Evolutionary conservation across 108 stramenopile species (phyloP).

Genomic region (Cyclostephanos invisitatus): DNA sequence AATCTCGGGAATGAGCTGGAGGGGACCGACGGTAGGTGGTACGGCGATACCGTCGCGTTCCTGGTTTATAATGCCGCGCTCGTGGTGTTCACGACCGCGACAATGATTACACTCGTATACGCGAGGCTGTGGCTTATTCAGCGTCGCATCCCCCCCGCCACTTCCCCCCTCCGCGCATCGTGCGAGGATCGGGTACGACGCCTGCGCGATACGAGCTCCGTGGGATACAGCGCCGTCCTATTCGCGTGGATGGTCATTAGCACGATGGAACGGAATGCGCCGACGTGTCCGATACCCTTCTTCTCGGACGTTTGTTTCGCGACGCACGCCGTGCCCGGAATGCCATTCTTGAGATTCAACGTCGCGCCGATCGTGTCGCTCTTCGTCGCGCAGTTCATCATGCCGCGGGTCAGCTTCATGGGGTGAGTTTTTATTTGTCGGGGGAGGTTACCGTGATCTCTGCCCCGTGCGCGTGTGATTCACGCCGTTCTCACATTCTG

Average conservation of each 20-base stretch:
- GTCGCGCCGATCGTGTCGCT: slow-evolving; percentile 72
- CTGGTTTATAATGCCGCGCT: slow-evolving; percentile 68
- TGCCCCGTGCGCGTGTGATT: not conserved
- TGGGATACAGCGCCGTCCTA: slow-evolving; percentile 80
- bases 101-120: slow-evolving; percentile 60
- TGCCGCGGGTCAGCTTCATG: slow-evolving; percentile 74
- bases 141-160: not conserved
- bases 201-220: slow-evolving; percentile 54
- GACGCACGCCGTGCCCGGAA: slow-evolving; percentile 43
- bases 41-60: slow-evolving; percentile 52
- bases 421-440: slow-evolving; percentile 31
- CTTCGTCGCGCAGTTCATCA: slow-evolving; percentile 64
- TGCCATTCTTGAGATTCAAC: slow-evolving; percentile 52
- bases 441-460: not conserved
- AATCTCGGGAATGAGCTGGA: slow-evolving; percentile 65
- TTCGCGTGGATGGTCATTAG: slow-evolving; percentile 84
- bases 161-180: not conserved
- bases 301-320: slow-evolving; percentile 71
- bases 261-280: slow-evolving; percentile 48
- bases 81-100: slow-evolving; percentile 55
- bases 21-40: slow-evolving; percentile 24
- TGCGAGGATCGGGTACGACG: slow-evolving; percentile 11
- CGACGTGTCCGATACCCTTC: slow-evolving; percentile 78
- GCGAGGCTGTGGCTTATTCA: slow-evolving; percentile 20
- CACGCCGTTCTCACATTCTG: not conserved